These are phyloP conservation scores for Cystofilobasidium macerans DNA, from an alignment of 768 basidiomycete genomes.

Conservation along the genomic window DNA sequence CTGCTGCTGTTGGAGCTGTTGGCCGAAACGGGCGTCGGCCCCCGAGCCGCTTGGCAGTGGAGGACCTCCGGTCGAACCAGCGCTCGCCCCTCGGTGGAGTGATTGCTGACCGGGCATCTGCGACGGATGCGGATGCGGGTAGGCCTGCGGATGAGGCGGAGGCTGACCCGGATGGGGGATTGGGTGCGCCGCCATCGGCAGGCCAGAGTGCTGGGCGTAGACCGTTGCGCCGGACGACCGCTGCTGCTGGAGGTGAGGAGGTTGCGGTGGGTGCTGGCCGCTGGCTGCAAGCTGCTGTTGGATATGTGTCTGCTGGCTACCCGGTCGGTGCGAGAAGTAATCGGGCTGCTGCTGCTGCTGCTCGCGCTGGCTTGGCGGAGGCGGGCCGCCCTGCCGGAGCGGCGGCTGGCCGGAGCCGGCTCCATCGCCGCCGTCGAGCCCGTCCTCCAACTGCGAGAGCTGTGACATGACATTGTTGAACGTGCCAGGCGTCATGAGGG, in stretches of 20 bases:
- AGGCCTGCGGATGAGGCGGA: neutral
- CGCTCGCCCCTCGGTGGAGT: too few species aligned
- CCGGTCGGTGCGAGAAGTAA: conserved; percentile 25
- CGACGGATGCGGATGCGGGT: conserved; percentile 17
- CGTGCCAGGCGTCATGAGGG: conserved; percentile 24
- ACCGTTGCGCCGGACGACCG: too few species aligned
- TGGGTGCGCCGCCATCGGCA: neutral
- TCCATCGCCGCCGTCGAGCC: conserved; percentile 9
- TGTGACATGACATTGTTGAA: conserved; percentile 66
- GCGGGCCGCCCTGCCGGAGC: conserved; percentile 13
- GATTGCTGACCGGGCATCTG: too few species aligned
- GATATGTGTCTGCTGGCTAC: conserved; percentile 20
- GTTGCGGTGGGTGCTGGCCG: too few species aligned
- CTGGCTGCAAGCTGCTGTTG: conserved; percentile 21
- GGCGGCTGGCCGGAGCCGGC: neutral
- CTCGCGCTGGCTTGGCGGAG: neutral
- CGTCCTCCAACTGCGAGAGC: conserved; percentile 33
- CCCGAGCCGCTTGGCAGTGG: too few species aligned
- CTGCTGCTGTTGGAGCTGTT: too few species aligned
- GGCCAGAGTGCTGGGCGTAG: too few species aligned
- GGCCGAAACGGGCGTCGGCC: too few species aligned
- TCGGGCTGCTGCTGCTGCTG: conserved; percentile 14
- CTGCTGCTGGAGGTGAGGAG: neutral
- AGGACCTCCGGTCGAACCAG: too few species aligned
- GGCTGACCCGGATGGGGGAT: neutral